These are phyloP conservation scores for Metarhizium rileyi DNA, from an alignment of 2,329 filamentous ascomycete species.

Conservation along the genomic window DNA sequence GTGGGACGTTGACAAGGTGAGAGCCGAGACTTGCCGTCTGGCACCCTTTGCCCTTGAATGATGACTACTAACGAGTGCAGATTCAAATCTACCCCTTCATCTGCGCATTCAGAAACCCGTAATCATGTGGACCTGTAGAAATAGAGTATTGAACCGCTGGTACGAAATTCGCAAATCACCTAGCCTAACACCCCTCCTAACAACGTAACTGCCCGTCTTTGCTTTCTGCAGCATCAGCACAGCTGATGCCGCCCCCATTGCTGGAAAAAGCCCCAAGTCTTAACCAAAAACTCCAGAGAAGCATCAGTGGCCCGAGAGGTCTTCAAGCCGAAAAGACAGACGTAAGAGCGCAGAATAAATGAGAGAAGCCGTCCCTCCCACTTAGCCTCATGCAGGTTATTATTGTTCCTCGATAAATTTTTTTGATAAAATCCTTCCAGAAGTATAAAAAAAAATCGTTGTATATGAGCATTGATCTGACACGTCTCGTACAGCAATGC, in stretches of 20 bases:
- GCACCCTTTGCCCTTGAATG: background rate
- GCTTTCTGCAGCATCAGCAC: constrained; percentile 4
- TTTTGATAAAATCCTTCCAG: background rate
- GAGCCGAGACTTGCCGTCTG: constrained; percentile 5
- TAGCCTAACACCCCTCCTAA: background rate
- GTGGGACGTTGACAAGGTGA: constrained; percentile 67
- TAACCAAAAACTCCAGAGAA: background rate
- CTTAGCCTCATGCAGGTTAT: constrained; percentile 1
- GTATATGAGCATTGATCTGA: background rate
- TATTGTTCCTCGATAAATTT: background rate
- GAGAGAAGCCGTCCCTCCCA: background rate
- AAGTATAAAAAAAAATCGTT: background rate
- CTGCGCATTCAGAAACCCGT: constrained; percentile 28
- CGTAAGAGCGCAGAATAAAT: background rate
- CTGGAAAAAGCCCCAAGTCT: constrained; percentile 14
- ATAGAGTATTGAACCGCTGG: background rate
- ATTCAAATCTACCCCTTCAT: constrained; percentile 42
- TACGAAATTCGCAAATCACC: constrained; percentile 3
- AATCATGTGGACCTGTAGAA: background rate
- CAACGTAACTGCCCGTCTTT: background rate
- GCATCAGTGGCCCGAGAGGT: background rate
- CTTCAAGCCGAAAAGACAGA: background rate
- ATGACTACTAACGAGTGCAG: constrained; percentile 15
- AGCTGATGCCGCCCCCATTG: constrained; percentile 14
- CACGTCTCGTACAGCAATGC: background rate